Percentiles rank a stretch among this genome's conserved stretches.
Evolutionary conservation across 2,329 filamentous ascomycete species (phyloP).

Genomic region (Hypoxylon sp.): DNA sequence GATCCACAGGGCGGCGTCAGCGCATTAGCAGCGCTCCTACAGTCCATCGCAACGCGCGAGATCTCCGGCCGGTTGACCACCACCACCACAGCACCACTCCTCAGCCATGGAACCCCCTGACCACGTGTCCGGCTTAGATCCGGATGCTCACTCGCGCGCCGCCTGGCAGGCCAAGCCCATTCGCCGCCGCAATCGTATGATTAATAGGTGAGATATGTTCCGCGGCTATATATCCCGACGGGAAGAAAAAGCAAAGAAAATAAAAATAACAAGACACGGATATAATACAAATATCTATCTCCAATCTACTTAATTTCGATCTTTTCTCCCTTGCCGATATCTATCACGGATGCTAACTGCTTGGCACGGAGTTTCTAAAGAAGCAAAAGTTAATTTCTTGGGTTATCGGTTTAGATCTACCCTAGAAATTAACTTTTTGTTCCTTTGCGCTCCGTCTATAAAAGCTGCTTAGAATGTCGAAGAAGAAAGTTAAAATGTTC

Average conservation of each 20-base stretch:
- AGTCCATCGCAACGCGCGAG: slow-evolving; percentile 20
- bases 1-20: slow-evolving; percentile 43
- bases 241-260: slow-evolving; percentile 5
- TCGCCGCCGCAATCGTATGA: slow-evolving; percentile 74
- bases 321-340: slow-evolving; percentile 8
- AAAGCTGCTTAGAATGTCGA: slow-evolving; percentile 65
- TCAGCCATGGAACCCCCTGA: slow-evolving; percentile 46
- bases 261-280: not conserved
- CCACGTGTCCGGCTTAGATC: slow-evolving; percentile 45
- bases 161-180: slow-evolving; percentile 60
- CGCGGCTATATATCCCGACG: slow-evolving; percentile 3
- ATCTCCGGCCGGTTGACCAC: slow-evolving; percentile 16
- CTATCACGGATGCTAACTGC: slow-evolving; percentile 29
- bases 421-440: slow-evolving; percentile 35
- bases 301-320: slow-evolving; percentile 10
- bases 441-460: slow-evolving; percentile 39
- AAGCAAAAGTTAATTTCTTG: slow-evolving; percentile 33
- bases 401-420: slow-evolving; percentile 8
- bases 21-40: slow-evolving; percentile 39
- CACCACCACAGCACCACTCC: slow-evolving; percentile 19
- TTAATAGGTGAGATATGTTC: slow-evolving; percentile 69
- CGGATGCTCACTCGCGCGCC: slow-evolving; percentile 45
- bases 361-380: slow-evolving; percentile 32
- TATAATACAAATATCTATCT: slow-evolving; percentile 10
- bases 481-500: slow-evolving; percentile 85